Conservation (phyloP, 768 basidiomycete genomes). For the Mycena filopes region DNA sequence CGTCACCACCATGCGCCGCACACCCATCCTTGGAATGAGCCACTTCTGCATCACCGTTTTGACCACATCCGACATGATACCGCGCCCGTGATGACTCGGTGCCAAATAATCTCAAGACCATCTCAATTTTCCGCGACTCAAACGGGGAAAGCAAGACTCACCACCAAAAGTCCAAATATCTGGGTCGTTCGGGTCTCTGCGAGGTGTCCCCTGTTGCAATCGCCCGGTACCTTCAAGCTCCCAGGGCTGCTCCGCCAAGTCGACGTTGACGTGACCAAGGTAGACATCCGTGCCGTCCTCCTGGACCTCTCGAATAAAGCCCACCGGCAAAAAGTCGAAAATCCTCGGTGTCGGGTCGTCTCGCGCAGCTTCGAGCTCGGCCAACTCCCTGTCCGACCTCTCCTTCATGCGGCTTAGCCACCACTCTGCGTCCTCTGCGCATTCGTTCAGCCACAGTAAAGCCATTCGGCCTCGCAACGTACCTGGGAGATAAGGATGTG, state of each 20-base stretch:
- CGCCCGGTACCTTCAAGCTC: slow-evolving; percentile 40
- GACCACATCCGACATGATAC: slow-evolving; percentile 79
- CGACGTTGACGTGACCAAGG: slow-evolving; percentile 59
- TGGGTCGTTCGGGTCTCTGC: slow-evolving; percentile 55
- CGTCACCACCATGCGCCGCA: slow-evolving; percentile 55
- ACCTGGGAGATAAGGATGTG: slow-evolving; percentile 63
- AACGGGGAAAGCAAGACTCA: slow-evolving; percentile 37
- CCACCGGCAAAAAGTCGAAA: slow-evolving; percentile 60
- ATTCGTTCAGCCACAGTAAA: neutral
- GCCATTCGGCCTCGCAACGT: neutral
- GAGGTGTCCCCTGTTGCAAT: slow-evolving; percentile 51
- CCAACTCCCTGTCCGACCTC: slow-evolving; percentile 43
- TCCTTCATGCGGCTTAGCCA: slow-evolving; percentile 42
- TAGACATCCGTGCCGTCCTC: slow-evolving; percentile 66
- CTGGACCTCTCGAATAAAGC: slow-evolving; percentile 61
- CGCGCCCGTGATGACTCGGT: slow-evolving; percentile 69
- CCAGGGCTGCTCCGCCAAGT: slow-evolving; percentile 40
- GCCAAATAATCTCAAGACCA: slow-evolving; percentile 66
- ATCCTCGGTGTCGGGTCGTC: slow-evolving; percentile 39
- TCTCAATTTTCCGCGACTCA: neutral
- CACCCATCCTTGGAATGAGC: slow-evolving; percentile 75
- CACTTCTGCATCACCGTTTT: slow-evolving; percentile 64
- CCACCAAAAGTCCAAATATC: slow-evolving; percentile 73
- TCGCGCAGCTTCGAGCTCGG: slow-evolving; percentile 28
- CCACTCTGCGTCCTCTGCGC: slow-evolving; percentile 47